These are phyloP conservation scores for Chalciporus sphaerocephalus DNA, from an alignment of 768 basidiomycete species.

Conservation along the genomic window DNA sequence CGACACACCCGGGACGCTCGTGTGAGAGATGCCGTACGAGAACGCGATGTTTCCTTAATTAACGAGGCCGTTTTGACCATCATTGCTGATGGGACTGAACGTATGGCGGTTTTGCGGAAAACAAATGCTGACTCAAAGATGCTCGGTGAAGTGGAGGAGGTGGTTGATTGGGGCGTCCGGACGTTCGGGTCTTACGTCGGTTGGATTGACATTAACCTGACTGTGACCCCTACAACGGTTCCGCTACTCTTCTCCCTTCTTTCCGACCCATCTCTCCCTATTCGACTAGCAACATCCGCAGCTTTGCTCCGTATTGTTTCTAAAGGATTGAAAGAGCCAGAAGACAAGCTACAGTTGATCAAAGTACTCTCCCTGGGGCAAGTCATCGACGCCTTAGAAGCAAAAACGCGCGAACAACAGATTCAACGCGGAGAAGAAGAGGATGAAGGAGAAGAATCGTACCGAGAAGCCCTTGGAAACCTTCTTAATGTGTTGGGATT, in stretches of 20 bases:
- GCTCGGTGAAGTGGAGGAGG: slow-evolving; percentile 59
- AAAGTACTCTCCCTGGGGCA: slow-evolving; percentile 83
- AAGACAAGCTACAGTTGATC: slow-evolving; percentile 85
- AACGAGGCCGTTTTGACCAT: slow-evolving; percentile 86
- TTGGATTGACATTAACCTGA: slow-evolving; percentile 99
- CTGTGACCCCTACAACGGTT: slow-evolving; percentile 86
- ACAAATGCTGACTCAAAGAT: slow-evolving; percentile 45
- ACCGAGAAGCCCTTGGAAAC: slow-evolving; percentile 84
- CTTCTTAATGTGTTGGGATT: slow-evolving; percentile 77
- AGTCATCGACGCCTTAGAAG: slow-evolving; percentile 77
- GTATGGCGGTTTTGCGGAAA: slow-evolving; percentile 52
- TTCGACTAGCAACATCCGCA: slow-evolving; percentile 80
- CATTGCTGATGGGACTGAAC: slow-evolving; percentile 64
- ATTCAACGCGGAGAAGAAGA: slow-evolving; percentile 59
- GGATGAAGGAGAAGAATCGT: slow-evolving; percentile 87
- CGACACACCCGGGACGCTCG: slow-evolving; percentile 79
- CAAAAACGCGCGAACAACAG: slow-evolving; percentile 67
- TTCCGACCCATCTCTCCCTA: slow-evolving; percentile 68
- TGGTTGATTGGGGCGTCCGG: slow-evolving; percentile 88
- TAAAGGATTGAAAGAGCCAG: slow-evolving; percentile 90
- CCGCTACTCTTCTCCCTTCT: slow-evolving; percentile 81
- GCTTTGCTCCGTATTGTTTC: slow-evolving; percentile 78
- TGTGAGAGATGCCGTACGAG: slow-evolving; percentile 86
- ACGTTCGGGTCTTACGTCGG: slow-evolving; percentile 93
- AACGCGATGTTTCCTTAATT: slow-evolving; percentile 79